Conservation (phyloP, 768 basidiomycete genomes). For the Boletus bicolor region DNA sequence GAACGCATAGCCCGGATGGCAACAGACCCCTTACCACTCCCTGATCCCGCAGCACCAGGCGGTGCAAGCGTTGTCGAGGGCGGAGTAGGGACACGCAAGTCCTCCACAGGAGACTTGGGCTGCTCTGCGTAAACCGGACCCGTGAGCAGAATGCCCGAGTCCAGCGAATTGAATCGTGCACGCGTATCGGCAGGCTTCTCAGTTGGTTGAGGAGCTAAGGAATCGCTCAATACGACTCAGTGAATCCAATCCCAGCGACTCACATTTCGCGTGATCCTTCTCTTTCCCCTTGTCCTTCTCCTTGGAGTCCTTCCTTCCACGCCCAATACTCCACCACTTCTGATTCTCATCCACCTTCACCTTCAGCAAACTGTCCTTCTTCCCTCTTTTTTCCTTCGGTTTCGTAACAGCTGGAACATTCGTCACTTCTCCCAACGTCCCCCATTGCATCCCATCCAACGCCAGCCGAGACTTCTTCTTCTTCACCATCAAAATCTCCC, state of each 20-base stretch:
- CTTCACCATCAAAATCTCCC: slow-evolving; percentile 70
- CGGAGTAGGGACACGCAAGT: slow-evolving; percentile 21
- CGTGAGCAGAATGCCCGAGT: slow-evolving; percentile 38
- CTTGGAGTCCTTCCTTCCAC: slow-evolving; percentile 72
- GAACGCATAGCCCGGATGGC: slow-evolving; percentile 77
- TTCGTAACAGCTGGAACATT: slow-evolving; percentile 41
- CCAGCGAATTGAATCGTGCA: slow-evolving; percentile 64
- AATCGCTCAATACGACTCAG: slow-evolving; percentile 3
- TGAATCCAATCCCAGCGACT: not conserved
- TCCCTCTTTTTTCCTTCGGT: slow-evolving; percentile 37
- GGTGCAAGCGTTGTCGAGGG: slow-evolving; percentile 35
- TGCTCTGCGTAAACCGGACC: slow-evolving; percentile 17
- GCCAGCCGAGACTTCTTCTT: slow-evolving; percentile 68
- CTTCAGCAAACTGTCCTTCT: slow-evolving; percentile 33
- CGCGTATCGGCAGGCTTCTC: slow-evolving; percentile 33
- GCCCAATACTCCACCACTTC: slow-evolving; percentile 83
- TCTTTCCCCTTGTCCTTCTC: slow-evolving; percentile 47
- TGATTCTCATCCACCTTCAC: slow-evolving; percentile 47
- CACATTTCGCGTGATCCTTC: slow-evolving; percentile 37
- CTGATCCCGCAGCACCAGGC: slow-evolving; percentile 26
- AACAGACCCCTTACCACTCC: slow-evolving; percentile 53
- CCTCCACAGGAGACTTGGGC: slow-evolving; percentile 11
- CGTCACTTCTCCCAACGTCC: slow-evolving; percentile 58
- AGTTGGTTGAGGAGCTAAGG: slow-evolving; percentile 47
- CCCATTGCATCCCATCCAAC: slow-evolving; percentile 55